Conservation (phyloP, 495 filamentous ascomycete genomes). For the Aspergillus saccharolyticus region DNA sequence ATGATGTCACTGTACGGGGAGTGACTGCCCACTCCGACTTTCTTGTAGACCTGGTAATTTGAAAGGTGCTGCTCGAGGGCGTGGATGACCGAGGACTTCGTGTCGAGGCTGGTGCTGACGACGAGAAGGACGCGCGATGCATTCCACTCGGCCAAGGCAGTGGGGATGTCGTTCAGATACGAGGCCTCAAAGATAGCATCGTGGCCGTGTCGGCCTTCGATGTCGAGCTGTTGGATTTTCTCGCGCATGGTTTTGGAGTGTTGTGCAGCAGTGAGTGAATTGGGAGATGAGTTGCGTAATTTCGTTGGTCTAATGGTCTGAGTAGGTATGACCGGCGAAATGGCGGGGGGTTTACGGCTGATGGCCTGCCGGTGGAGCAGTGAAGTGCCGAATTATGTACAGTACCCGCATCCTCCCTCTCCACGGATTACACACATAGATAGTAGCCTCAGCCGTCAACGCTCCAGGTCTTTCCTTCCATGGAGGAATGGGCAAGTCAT, state of each 20-base stretch:
- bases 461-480: too few relatives aligned
- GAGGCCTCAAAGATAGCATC: constrained; percentile 2
- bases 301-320: too few relatives aligned
- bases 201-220: not conserved
- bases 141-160: not conserved
- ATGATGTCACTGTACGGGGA: not conserved
- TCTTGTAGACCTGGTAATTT: not conserved
- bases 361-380: not conserved
- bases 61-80: not conserved
- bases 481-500: too few relatives aligned
- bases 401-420: too few relatives aligned
- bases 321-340: not conserved
- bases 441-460: too few relatives aligned
- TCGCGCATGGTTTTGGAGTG: not conserved
- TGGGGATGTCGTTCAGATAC: not conserved
- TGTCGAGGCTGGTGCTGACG: constrained; percentile 1
- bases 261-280: not conserved
- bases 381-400: not conserved
- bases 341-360: not conserved
- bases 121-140: not conserved
- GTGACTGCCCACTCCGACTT: not conserved
- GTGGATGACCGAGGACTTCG: not conserved
- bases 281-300: not conserved
- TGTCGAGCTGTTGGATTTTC: constrained; percentile 1
- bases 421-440: too few relatives aligned